phyloP scores from a whole-genome alignment of 1,284 basidiomycete genomes.

The Boletus hoseneyae region DNA sequence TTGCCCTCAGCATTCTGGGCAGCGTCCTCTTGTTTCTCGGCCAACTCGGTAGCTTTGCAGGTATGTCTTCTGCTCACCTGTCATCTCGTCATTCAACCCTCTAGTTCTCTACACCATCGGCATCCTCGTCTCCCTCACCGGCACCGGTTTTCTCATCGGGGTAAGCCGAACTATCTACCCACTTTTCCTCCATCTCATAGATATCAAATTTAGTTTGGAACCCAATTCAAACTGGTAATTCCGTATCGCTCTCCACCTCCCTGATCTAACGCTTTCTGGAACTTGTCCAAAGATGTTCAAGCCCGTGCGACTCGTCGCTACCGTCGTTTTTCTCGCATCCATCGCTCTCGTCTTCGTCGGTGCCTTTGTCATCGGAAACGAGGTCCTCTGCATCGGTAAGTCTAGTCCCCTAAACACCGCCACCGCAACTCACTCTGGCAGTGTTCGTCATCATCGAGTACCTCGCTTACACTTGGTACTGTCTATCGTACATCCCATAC shows the following conservation, averaged over 20 bases:
- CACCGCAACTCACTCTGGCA: constrained; percentile 28
- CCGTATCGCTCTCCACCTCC: constrained; percentile 1
- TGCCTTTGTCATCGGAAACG: constrained; percentile 70
- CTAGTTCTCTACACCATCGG: constrained; percentile 83
- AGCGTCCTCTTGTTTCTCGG: constrained; percentile 77
- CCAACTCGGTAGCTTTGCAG: constrained; percentile 69
- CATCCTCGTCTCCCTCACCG: constrained; percentile 78
- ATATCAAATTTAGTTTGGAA: constrained; percentile 54
- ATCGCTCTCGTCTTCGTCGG: constrained; percentile 79
- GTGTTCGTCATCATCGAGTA: constrained; percentile 87
- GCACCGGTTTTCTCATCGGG: constrained; percentile 88
- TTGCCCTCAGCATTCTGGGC: constrained; percentile 79
- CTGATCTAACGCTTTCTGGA: background rate
- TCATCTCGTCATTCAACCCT: background rate
- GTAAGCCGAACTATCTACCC: constrained; percentile 40
- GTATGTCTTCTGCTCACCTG: constrained; percentile 43
- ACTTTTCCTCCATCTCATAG: background rate
- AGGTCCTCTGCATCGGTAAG: constrained; percentile 54
- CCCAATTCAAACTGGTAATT: constrained; percentile 74
- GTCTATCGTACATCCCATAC: constrained; percentile 83
- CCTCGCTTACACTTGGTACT: constrained; percentile 84
- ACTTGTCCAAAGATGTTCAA: constrained; percentile 85
- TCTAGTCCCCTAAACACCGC: constrained; percentile 1
- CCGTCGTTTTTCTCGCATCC: constrained; percentile 72
- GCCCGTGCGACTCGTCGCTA: constrained; percentile 82